phyloP scores from a whole-genome alignment of 208 protist species.

The Crithidia fasciculata region DNA sequence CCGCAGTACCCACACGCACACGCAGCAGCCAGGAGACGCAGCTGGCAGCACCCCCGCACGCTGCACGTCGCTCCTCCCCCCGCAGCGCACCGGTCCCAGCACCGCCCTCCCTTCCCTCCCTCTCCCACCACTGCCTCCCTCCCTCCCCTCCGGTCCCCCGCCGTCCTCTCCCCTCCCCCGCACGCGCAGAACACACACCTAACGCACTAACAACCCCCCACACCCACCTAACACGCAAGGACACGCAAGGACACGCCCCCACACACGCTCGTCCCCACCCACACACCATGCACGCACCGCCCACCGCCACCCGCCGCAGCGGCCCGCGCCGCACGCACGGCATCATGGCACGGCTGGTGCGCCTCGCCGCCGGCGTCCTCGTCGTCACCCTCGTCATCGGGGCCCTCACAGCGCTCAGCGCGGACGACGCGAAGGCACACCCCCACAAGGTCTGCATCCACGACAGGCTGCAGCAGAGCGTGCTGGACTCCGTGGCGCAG shows the following conservation, averaged over 20 bases:
- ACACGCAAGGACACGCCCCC: background rate
- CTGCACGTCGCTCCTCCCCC: too few relatives aligned
- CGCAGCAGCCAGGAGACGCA: too few relatives aligned
- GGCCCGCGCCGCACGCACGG: slow-evolving; percentile 9
- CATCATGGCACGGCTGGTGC: slow-evolving; percentile 15
- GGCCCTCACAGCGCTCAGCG: slow-evolving; percentile 22
- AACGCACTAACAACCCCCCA: too few relatives aligned
- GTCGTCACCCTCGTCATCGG: slow-evolving; percentile 24
- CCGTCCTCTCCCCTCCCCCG: too few relatives aligned
- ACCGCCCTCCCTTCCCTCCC: too few relatives aligned
- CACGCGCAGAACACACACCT: too few relatives aligned
- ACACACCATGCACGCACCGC: background rate
- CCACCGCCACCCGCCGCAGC: background rate
- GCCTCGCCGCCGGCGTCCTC: slow-evolving; percentile 36
- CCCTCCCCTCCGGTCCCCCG: too few relatives aligned
- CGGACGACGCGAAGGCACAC: background rate
- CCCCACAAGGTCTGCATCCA: slow-evolving; percentile 19
- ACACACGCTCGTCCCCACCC: background rate
- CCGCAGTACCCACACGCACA: too few relatives aligned
- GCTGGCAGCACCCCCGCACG: too few relatives aligned
- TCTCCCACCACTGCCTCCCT: too few relatives aligned
- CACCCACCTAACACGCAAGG: background rate
- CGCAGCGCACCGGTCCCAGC: too few relatives aligned
- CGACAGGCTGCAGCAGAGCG: slow-evolving; percentile 8
- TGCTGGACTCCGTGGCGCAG: slow-evolving; percentile 1